These are phyloP conservation scores for Alternaria alternata DNA, from an alignment of 2,329 filamentous ascomycete genomes.

Conservation along the genomic window DNA sequence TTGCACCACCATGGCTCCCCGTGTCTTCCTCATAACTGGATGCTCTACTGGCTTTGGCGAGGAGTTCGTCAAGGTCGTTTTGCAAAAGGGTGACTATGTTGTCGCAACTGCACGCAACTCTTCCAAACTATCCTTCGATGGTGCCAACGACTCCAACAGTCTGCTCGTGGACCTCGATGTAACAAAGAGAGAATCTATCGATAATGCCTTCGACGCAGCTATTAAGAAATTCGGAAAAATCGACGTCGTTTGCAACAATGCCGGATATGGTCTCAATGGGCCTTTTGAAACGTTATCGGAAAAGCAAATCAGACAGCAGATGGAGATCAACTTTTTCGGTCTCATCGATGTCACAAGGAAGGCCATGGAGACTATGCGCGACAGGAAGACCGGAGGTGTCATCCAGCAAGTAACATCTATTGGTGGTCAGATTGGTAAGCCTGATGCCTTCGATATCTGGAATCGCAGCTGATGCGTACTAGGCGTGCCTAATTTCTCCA, in stretches of 20 bases:
- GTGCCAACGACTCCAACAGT: constrained; percentile 57
- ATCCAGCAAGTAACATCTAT: constrained; percentile 66
- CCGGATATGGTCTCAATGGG: constrained; percentile 64
- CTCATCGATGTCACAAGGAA: constrained; percentile 62
- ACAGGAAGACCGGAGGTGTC: constrained; percentile 60
- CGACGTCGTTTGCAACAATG: constrained; percentile 69
- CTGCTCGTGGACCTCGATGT: constrained; percentile 63
- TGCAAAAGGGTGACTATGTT: constrained; percentile 55
- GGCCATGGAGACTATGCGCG: constrained; percentile 56
- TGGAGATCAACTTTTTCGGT: constrained; percentile 69
- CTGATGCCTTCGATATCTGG: neutral
- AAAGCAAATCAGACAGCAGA: constrained; percentile 59
- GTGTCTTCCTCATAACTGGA: constrained; percentile 59
- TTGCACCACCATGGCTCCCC: constrained; percentile 48
- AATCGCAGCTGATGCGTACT: neutral
- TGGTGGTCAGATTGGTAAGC: constrained; percentile 55
- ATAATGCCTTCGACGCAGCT: constrained; percentile 56
- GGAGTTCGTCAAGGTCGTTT: constrained; percentile 54
- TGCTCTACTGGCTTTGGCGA: constrained; percentile 58
- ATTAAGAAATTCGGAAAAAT: constrained; percentile 62
- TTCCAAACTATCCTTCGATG: constrained; percentile 52
- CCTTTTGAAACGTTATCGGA: constrained; percentile 63
- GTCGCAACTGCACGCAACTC: constrained; percentile 57
- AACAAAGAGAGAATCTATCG: constrained; percentile 55
- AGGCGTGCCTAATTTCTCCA: constrained; percentile 50